phyloP scores from a whole-genome alignment of 1,284 basidiomycete species.

The Flammula alnicola region DNA sequence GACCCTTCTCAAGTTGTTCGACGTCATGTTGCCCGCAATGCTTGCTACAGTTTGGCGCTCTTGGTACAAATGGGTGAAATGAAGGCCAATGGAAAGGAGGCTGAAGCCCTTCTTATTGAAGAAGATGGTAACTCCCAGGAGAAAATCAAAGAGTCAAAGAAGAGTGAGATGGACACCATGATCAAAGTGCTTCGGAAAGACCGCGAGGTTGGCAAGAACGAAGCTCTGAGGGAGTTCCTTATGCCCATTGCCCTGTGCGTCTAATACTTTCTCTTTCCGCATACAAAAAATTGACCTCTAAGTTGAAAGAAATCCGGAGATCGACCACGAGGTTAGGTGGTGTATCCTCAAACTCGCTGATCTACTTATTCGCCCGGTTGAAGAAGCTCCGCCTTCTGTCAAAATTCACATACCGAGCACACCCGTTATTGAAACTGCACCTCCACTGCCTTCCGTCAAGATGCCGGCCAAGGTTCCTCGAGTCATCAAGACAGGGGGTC shows the following conservation, averaged over 20 bases:
- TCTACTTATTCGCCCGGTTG: conserved; percentile 80
- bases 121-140: conserved; percentile 79
- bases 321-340: conserved; percentile 90
- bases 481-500: conserved; percentile 46
- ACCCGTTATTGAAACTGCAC: conserved; percentile 65
- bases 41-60: conserved; percentile 88
- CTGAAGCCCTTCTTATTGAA: conserved; percentile 79
- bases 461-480: conserved; percentile 47
- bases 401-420: conserved; percentile 85
- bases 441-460: conserved; percentile 57
- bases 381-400: conserved; percentile 86
- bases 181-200: conserved; percentile 85
- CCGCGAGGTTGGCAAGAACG: conserved; percentile 84
- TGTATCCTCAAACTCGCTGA: conserved; percentile 93
- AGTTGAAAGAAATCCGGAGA: conserved; percentile 62
- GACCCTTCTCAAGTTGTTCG: conserved; percentile 86
- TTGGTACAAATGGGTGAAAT: conserved; percentile 91
- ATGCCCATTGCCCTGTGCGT: conserved; percentile 83
- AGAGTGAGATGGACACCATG: conserved; percentile 80
- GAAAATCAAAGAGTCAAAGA: conserved; percentile 75
- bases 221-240: conserved; percentile 77
- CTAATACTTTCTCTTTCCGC: conserved; percentile 11
- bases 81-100: conserved; percentile 74
- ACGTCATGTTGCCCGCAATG: conserved; percentile 84
- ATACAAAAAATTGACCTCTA: conserved; percentile 15